These are phyloP conservation scores for Candida gorgasii DNA, from an alignment of 805 yeast genomes.

Conservation along the genomic window DNA sequence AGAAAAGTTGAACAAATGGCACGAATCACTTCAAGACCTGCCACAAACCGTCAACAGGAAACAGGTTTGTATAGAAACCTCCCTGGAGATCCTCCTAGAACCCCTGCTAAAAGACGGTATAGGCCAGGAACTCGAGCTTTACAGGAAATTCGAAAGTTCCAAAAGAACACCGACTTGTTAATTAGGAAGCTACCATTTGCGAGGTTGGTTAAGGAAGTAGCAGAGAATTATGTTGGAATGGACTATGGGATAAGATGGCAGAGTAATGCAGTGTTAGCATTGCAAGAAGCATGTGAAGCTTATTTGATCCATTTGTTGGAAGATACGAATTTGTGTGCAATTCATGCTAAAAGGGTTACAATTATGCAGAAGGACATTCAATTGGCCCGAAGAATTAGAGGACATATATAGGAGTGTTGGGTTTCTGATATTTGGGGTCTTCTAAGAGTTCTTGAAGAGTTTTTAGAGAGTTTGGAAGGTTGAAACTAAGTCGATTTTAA, in stretches of 20 bases:
- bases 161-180: slow-evolving; percentile 65
- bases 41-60: slow-evolving; percentile 9
- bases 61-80: slow-evolving; percentile 13
- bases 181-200: slow-evolving; percentile 78
- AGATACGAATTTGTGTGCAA: slow-evolving; percentile 74
- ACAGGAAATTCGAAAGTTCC: slow-evolving; percentile 67
- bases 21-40: slow-evolving; percentile 3
- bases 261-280: slow-evolving; percentile 70
- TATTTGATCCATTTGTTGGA: slow-evolving; percentile 70
- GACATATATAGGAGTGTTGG: slow-evolving; percentile 25
- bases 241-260: slow-evolving; percentile 74
- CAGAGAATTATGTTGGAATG: slow-evolving; percentile 55
- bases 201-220: slow-evolving; percentile 71
- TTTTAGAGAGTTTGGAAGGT: no score
- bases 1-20: no score
- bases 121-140: slow-evolving; percentile 68
- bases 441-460: not conserved
- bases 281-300: slow-evolving; percentile 83
- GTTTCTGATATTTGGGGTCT: no score
- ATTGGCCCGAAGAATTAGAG: slow-evolving; percentile 75
- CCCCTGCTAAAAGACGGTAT: slow-evolving; percentile 42
- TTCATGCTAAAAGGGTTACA: slow-evolving; percentile 82
- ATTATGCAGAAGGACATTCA: slow-evolving; percentile 84
- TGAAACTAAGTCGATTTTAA: no score
- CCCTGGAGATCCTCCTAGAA: slow-evolving; percentile 27